Conservation (phyloP, 345 rosid genomes). For the Hypericum androsaemum region DNA sequence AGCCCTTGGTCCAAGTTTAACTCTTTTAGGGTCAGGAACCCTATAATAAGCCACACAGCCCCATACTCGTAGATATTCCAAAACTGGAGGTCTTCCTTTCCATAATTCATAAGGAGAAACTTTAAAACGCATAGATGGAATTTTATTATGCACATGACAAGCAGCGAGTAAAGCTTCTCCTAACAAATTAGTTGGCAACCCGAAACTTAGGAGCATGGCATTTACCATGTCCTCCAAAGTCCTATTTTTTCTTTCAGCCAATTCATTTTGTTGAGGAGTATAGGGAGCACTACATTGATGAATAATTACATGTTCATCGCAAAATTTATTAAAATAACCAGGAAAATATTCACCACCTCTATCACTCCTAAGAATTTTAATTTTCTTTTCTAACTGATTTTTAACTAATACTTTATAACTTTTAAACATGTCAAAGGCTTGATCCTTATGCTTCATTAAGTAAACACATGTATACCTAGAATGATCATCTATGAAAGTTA, state of each 20-base stretch:
- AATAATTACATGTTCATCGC: too few species aligned
- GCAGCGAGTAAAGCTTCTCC: slow-evolving; percentile 2
- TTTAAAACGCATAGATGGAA: neutral
- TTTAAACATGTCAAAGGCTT: slow-evolving; percentile 2
- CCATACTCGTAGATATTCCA: slow-evolving; percentile 5
- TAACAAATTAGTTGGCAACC: slow-evolving; percentile 1
- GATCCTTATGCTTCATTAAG: slow-evolving; percentile 2
- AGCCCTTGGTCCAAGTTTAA: neutral
- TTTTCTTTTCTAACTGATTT: neutral
- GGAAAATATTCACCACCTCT: slow-evolving; percentile 8
- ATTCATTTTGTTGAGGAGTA: too few species aligned
- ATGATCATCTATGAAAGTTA: slow-evolving; percentile 13
- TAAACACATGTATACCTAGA: slow-evolving; percentile 5
- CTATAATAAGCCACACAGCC: neutral
- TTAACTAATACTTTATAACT: neutral
- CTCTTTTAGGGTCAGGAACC: neutral
- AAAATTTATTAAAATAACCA: neutral
- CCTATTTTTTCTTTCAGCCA: too few species aligned
- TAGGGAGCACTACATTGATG: too few species aligned
- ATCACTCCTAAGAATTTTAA: slow-evolving; percentile 6
- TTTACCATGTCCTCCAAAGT: slow-evolving; percentile 2
- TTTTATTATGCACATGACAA: slow-evolving; percentile 6
- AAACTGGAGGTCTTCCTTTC: neutral
- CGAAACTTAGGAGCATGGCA: neutral
- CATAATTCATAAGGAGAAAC: slow-evolving; percentile 6